Evolutionary conservation across 2,329 filamentous ascomycete species (phyloP), one percentile per base, ranked within the genome.

Genomic region (Nemania abortiva): DNA sequence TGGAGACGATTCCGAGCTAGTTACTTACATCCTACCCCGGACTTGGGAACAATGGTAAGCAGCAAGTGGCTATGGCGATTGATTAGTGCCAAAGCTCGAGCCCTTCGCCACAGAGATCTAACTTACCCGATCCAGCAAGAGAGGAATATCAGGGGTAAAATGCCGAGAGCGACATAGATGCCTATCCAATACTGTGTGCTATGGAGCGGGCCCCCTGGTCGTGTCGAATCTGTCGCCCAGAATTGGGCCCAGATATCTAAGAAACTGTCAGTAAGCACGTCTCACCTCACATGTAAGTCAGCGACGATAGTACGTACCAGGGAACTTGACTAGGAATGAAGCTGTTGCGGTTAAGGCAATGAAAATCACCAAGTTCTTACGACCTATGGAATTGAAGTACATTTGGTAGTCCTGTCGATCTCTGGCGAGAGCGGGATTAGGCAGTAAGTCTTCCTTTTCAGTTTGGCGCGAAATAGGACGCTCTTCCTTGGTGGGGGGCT

Each of bases 171-270:
- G 18, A 47, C 42, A 9, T 47, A 47, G 2, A 47, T 47, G 6
- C 42, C 42, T 47, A 47, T 47, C 42, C 42, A 47, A 20, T 47
- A 47, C n/a, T 47, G 42, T 47, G 42, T 47, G n/a, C 42, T 20
- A 47, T 47, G 42, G 9, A 47, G 42, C 42, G 42, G 42, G 5
- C 42, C 42, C 20, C 42, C 42, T 18, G 1, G 42, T 20, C 42
- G 42, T 7, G 9, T 47, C n/a, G 42, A 47, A 18, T 47, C 42
- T 10, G 42, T 47, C 9, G 42, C 42, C 42, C 42, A 47, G 42
- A 47, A 47, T 6, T 47, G 42, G 5, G 42, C 42, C 42, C 42
- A 47, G 18, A 47, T 47, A 47, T 47, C 42, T 47, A 18, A 47
- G n/a, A 9, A 37, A 20, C n/a, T 20, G n/a, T 47, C 9, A 47